These are phyloP conservation scores for Clitoria ternatea DNA, from an alignment of 306 rosid genomes.

Conservation along the genomic window DNA sequence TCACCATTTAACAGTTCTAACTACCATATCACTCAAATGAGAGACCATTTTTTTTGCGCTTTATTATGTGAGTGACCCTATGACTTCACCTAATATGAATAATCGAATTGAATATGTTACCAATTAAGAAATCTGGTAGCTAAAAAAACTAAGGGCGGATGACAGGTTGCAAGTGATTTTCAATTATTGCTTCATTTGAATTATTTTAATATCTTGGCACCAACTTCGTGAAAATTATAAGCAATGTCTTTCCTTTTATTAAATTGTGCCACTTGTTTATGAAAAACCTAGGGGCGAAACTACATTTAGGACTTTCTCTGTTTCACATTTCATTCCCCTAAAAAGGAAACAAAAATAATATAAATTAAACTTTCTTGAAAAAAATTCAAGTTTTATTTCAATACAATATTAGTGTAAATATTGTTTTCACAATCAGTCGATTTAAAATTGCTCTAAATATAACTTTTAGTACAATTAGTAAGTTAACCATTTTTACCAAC, in stretches of 20 bases:
- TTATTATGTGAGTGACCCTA: not conserved
- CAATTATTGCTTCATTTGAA: constrained; percentile 22
- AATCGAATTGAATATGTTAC: constrained; percentile 10
- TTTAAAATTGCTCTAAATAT: too few species aligned
- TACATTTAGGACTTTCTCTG: not conserved
- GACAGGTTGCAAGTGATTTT: not conserved
- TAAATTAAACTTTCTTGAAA: not conserved
- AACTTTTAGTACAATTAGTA: too few species aligned
- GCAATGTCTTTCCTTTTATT: not conserved
- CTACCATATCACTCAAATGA: constrained; percentile 10
- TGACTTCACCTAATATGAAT: constrained; percentile 5
- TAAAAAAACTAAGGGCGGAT: constrained; percentile 42
- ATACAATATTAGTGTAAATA: too few species aligned
- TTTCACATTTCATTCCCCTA: not conserved
- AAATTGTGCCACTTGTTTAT: not conserved
- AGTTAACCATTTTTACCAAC: too few species aligned
- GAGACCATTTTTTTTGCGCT: not conserved
- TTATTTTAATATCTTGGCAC: constrained; percentile 3
- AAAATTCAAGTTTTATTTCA: not conserved
- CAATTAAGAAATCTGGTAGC: constrained; percentile 36
- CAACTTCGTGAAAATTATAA: not conserved
- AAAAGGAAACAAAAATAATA: not conserved
- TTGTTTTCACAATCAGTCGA: too few species aligned
- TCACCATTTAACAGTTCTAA: constrained; percentile 6
- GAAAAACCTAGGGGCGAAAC: constrained; percentile 16